phyloP scores from a whole-genome alignment of 2,329 filamentous ascomycete species.

The Lizonia empirigonia region DNA sequence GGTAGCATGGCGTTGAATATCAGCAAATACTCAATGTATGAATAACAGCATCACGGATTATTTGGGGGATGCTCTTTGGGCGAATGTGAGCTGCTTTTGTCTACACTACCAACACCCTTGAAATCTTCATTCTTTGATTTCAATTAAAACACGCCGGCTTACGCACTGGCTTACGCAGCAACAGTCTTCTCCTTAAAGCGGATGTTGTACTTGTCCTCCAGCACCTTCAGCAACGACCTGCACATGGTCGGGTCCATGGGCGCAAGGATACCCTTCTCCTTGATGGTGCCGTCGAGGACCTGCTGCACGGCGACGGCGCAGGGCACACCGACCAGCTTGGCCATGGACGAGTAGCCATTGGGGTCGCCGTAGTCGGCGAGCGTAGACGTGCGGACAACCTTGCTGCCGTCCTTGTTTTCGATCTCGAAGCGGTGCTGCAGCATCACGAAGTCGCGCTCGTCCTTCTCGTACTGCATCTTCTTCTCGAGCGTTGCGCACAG shows the following conservation, averaged over 20 bases:
- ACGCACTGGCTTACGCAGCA: constrained; percentile 25
- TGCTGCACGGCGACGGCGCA: constrained; percentile 76
- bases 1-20: not conserved
- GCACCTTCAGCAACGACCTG: constrained; percentile 74
- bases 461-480: constrained; percentile 87
- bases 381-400: constrained; percentile 79
- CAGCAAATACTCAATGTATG: not conserved
- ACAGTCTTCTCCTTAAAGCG: constrained; percentile 71
- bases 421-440: constrained; percentile 85
- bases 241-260: constrained; percentile 76
- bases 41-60: not conserved
- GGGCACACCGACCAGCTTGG: constrained; percentile 77
- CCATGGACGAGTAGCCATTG: constrained; percentile 82
- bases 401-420: constrained; percentile 77
- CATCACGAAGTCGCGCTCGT: constrained; percentile 82
- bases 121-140: constrained; percentile 11
- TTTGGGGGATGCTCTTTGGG: not conserved
- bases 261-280: constrained; percentile 74
- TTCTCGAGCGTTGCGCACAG: constrained; percentile 85
- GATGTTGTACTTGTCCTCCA: constrained; percentile 79
- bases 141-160: not conserved
- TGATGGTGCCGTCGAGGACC: constrained; percentile 76
- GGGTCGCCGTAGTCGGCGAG: constrained; percentile 82
- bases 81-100: constrained; percentile 22
- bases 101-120: constrained; percentile 19